Evolutionary conservation across 202 grass and related monocot species (phyloP).

Genomic region (Bolboschoenoplectus hybrid): DNA sequence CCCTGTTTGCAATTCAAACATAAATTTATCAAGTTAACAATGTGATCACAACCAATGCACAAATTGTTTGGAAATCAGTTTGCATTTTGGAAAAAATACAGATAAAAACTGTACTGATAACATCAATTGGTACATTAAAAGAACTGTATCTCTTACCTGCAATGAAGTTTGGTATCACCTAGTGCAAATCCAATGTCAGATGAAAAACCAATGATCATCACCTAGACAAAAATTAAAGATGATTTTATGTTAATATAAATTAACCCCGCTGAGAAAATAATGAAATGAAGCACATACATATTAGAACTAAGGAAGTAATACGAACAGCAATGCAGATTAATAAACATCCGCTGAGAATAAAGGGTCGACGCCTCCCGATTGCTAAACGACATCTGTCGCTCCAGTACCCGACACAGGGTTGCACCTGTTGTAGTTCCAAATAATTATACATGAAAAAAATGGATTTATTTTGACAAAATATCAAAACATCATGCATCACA

Average conservation of each 20-base stretch:
- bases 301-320: conserved; percentile 14
- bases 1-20: conserved; percentile 44
- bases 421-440: conserved; percentile 60
- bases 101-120: neutral
- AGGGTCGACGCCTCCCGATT: conserved; percentile 83
- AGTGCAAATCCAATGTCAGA: conserved; percentile 83
- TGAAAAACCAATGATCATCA: conserved; percentile 73
- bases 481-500: conserved; percentile 1
- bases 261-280: neutral
- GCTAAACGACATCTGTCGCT: conserved; percentile 67
- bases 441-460: conserved; percentile 19
- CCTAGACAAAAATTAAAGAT: conserved; percentile 45
- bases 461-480: neutral
- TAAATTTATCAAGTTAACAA: conserved; percentile 16
- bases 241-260: neutral
- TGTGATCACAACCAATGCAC: neutral
- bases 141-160: conserved; percentile 54
- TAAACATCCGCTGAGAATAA: conserved; percentile 67
- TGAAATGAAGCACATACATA: neutral
- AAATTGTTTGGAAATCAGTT: neutral
- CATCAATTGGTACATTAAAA: neutral
- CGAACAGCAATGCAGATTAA: conserved; percentile 74
- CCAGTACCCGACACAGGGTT: conserved; percentile 80
- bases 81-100: neutral
- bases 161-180: conserved; percentile 79